Evolutionary conservation across 306 rosid genomes (phyloP).

Genomic region (Dicorynia guianensis): DNA sequence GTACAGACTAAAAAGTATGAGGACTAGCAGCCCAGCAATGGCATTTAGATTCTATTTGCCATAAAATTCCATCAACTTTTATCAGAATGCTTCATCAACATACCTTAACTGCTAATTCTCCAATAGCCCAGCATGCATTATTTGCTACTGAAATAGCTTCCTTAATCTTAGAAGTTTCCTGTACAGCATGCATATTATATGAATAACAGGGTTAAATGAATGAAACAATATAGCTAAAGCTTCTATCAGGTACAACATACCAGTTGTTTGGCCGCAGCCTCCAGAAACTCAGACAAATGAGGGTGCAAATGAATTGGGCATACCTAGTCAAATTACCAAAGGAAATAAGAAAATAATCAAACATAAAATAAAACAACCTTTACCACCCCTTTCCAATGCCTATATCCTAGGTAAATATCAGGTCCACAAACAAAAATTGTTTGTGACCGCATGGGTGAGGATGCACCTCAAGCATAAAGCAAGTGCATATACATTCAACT

Average conservation of each 20-base stretch:
- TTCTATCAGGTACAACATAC: conserved; percentile 54
- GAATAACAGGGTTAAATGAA: conserved; percentile 38
- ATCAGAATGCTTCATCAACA: conserved; percentile 38
- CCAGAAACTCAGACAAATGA: conserved; percentile 87
- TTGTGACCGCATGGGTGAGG: neutral
- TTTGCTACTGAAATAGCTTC: conserved; percentile 94
- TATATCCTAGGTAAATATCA: neutral
- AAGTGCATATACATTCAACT: conserved; percentile 46
- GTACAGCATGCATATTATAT: conserved; percentile 37
- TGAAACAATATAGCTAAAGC: conserved; percentile 4
- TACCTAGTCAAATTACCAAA: conserved; percentile 65
- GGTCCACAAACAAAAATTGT: conserved; percentile 21
- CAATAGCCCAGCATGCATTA: conserved; percentile 99
- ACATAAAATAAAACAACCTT: conserved; percentile 26
- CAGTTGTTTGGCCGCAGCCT: conserved; percentile 88
- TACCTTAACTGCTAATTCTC: conserved; percentile 97
- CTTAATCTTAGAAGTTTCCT: conserved; percentile 83
- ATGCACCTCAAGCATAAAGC: conserved; percentile 19
- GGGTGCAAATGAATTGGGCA: conserved; percentile 84
- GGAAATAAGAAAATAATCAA: conserved; percentile 29
- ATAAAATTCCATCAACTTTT: conserved; percentile 12
- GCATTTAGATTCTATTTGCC: conserved; percentile 33
- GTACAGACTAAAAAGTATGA: neutral
- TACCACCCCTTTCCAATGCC: conserved; percentile 8
- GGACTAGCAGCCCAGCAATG: conserved; percentile 15